Base-by-base conservation (phyloP, 2,329 filamentous ascomycete genomes). In the Stachybotrys chartarum region DNA sequence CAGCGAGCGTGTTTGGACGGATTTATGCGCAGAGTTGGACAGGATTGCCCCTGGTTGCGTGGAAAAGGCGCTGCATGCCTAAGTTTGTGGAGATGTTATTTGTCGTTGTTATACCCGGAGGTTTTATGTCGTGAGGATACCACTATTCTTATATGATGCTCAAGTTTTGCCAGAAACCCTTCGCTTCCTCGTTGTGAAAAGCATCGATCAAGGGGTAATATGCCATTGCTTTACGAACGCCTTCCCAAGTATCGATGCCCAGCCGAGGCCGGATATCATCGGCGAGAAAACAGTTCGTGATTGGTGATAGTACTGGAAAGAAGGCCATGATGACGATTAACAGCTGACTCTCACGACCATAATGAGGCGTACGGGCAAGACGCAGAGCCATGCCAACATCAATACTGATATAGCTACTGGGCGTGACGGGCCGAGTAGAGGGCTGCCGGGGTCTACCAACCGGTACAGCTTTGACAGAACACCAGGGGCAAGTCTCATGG, bases 401-500 rank as follows among this genome's bases (percentile, higher is more conserved):
- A 52, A 57, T 56, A 12, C 57, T 58, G 24, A 24, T 24, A 24
- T 24, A 4, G 24, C 24, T 24, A 24, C 24, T 24, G 24, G 24
- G 24, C 24, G 24, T 24, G 24, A 24, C 24, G 24, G 24, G 24
- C 4, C 24, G 24, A 24, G 24, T 24, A 4, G 24, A 24, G 24
- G 4, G 24, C 24, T 24, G 24, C 24, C 4, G 24, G 2, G 24
- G 24, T 24, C 24, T 24, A 24, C 24, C 24, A 24, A 56, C 57
- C 55, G 55, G 7, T 24, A 50, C 12, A 48, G 52, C 52, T 60
- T 60, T 46, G 57, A 55, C 30, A 57, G 31, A 8, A 60, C 39
- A 8, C 51, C 44, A 1, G 50, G 50, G 30, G 54, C 49, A 24
- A 46, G 30, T 6, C n/a, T 30, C 11, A 70, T 56, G 1, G 51